phyloP scores from a whole-genome alignment of 495 filamentous ascomycete species.

The Xylaria castorea region DNA sequence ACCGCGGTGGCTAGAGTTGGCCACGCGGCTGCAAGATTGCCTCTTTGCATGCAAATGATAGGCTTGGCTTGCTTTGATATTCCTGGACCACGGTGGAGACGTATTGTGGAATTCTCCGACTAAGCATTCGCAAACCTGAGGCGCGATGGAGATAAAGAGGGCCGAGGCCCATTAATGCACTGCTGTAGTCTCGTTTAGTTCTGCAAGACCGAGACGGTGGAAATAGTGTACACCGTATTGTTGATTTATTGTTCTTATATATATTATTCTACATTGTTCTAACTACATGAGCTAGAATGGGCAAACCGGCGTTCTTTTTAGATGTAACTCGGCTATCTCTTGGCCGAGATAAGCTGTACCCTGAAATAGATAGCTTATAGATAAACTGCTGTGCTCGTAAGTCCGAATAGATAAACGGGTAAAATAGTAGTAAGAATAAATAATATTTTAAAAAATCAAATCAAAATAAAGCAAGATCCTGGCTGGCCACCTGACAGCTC shows the following conservation, averaged over 20 bases:
- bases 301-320: not conserved
- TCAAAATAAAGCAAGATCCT: conserved; percentile 1
- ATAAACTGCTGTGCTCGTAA: not conserved
- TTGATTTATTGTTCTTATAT: no score
- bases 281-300: not conserved
- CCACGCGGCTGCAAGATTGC: conserved; percentile 22
- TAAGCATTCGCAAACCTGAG: not conserved
- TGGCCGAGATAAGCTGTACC: conserved; percentile 3
- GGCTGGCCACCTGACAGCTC: not conserved
- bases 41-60: conserved; percentile 17
- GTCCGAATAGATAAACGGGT: not conserved
- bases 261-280: not conserved
- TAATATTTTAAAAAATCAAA: not conserved
- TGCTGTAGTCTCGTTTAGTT: not conserved
- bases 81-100: conserved; percentile 12
- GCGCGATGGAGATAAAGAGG: conserved; percentile 5
- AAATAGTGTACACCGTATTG: not conserved
- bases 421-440: not conserved
- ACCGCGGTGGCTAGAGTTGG: conserved; percentile 17
- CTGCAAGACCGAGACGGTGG: not conserved
- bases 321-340: conserved; percentile 9
- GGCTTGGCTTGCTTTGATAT: conserved; percentile 16
- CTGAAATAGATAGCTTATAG: conserved; percentile 3
- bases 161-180: conserved; percentile 5
- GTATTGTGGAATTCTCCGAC: conserved; percentile 1